phyloP scores from a whole-genome alignment of 352 stramenopile genomes.

The Phytophthora litchii region DNA sequence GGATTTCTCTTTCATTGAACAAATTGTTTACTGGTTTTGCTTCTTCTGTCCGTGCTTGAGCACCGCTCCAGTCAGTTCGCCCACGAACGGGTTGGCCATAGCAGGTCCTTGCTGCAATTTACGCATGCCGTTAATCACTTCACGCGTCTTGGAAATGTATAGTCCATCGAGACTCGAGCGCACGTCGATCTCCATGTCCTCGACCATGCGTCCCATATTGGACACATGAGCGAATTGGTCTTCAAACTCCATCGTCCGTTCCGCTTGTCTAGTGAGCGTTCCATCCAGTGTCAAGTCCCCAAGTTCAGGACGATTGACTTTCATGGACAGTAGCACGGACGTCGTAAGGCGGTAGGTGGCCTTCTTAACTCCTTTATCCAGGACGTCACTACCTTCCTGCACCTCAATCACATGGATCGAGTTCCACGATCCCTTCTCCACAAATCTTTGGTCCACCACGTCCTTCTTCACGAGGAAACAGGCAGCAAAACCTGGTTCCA shows the following conservation, averaged over 20 bases:
- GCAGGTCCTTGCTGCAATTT: constrained; percentile 74
- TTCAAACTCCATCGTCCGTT: constrained; percentile 77
- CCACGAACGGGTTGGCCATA: constrained; percentile 71
- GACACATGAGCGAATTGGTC: constrained; percentile 87
- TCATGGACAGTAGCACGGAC: constrained; percentile 92
- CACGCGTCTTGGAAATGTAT: constrained; percentile 96
- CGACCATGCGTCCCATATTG: constrained; percentile 96
- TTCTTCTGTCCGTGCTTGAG: constrained; percentile 79
- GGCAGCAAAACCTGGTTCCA: constrained; percentile 92
- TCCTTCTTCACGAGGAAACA: constrained; percentile 96
- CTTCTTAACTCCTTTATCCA: constrained; percentile 46
- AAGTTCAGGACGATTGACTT: constrained; percentile 82
- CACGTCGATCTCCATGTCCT: constrained; percentile 97
- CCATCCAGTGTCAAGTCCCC: constrained; percentile 90
- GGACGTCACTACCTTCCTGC: constrained; percentile 47
- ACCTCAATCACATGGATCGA: constrained; percentile 96
- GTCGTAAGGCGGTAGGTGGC: constrained; percentile 94
- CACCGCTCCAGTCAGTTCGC: constrained; percentile 72
- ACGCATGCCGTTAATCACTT: constrained; percentile 94
- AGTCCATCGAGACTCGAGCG: constrained; percentile 91
- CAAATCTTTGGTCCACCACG: constrained; percentile 78
- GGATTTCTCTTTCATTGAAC: constrained; percentile 11
- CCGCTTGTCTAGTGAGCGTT: constrained; percentile 87
- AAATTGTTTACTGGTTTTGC: constrained; percentile 22
- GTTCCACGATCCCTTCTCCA: constrained; percentile 92